phyloP scores from a whole-genome alignment of 116 monocot genomes.

The Papilionanthe hybrid region DNA sequence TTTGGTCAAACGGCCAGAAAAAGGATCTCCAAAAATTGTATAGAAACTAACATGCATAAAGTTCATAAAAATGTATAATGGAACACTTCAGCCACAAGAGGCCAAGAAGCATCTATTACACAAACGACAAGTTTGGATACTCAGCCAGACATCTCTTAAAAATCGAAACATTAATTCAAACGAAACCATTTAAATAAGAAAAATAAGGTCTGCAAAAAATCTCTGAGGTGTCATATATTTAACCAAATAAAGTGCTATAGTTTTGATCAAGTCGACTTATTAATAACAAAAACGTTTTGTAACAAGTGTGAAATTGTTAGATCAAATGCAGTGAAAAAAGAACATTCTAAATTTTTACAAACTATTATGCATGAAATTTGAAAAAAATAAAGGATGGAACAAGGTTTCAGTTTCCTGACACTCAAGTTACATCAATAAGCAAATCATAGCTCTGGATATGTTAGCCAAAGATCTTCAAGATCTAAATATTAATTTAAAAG shows the following conservation, averaged over 20 bases:
- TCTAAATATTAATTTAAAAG: no score
- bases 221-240: background rate
- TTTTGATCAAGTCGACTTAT: background rate
- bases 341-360: background rate
- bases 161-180: background rate
- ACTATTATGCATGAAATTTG: background rate
- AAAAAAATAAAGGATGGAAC: background rate
- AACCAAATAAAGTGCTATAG: background rate
- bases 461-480: background rate
- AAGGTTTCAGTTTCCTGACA: background rate
- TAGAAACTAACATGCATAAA: background rate
- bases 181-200: background rate
- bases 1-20: background rate
- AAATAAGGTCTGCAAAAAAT: background rate
- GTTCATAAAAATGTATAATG: background rate
- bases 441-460: background rate
- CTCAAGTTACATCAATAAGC: background rate
- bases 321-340: background rate
- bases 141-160: background rate
- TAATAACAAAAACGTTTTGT: background rate
- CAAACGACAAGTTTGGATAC: background rate
- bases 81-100: background rate
- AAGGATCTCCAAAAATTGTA: background rate
- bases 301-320: background rate
- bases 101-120: background rate